These are phyloP conservation scores for Aspergillus sp. DNA, from an alignment of 2,329 filamentous ascomycete species.

Conservation along the genomic window DNA sequence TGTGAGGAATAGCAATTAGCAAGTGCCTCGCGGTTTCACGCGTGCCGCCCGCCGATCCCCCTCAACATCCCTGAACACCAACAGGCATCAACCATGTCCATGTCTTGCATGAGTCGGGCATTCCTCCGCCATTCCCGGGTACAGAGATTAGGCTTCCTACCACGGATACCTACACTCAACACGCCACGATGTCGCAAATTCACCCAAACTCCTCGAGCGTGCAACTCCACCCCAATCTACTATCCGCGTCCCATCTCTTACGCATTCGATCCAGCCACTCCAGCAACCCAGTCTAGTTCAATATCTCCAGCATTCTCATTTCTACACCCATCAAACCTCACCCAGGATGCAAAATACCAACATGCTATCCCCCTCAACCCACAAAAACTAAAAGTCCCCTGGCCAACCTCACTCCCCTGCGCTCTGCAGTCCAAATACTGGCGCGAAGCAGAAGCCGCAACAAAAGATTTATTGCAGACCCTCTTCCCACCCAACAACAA, in stretches of 20 bases:
- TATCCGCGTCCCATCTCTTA: conserved; percentile 4
- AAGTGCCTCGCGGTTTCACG: too few relatives aligned
- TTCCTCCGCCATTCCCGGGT: too few relatives aligned
- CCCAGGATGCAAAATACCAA: neutral
- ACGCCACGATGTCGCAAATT: neutral
- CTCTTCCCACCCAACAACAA: neutral
- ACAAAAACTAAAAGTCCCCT: conserved; percentile 9
- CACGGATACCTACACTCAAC: too few relatives aligned
- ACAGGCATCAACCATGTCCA: too few relatives aligned
- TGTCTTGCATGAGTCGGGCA: too few relatives aligned
- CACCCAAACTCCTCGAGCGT: neutral
- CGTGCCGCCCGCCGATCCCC: too few relatives aligned
- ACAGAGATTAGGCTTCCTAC: too few relatives aligned
- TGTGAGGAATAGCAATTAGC: too few relatives aligned
- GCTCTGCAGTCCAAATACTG: conserved; percentile 19
- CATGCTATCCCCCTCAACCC: conserved; percentile 13
- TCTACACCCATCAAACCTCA: neutral
- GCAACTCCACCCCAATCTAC: neutral
- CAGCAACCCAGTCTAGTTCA: neutral
- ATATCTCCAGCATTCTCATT: conserved; percentile 2
- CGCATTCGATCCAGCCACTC: conserved; percentile 16
- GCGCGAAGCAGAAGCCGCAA: conserved; percentile 11
- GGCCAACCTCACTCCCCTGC: conserved; percentile 14
- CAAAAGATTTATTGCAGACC: conserved; percentile 1
- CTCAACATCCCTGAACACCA: too few relatives aligned